phyloP scores from a whole-genome alignment of 768 basidiomycete species.

The Pholiota microspora region DNA sequence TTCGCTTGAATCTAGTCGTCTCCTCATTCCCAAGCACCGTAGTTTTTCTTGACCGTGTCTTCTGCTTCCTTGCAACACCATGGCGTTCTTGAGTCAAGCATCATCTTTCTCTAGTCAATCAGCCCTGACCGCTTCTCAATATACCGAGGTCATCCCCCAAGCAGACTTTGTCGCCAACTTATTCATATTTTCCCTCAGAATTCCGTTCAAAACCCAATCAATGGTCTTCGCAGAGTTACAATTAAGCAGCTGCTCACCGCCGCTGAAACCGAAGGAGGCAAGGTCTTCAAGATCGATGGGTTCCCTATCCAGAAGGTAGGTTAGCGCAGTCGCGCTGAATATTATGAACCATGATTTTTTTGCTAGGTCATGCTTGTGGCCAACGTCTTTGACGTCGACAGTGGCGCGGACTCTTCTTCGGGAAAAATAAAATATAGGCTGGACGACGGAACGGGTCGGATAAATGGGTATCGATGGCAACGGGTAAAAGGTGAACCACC shows the following conservation, averaged over 20 bases:
- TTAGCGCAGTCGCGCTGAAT: background rate
- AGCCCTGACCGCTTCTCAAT: conserved; percentile 4
- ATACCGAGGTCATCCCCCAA: background rate
- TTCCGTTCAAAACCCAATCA: conserved; percentile 8
- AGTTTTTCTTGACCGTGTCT: no score
- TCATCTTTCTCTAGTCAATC: conserved; percentile 8
- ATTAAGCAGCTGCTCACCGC: conserved; percentile 19
- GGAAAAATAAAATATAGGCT: conserved; percentile 16
- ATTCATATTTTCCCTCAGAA: conserved; percentile 6
- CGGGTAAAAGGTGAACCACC: background rate
- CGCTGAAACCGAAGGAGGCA: background rate
- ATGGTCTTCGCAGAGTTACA: conserved; percentile 17
- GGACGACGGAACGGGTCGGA: conserved; percentile 31
- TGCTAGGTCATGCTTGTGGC: conserved; percentile 21
- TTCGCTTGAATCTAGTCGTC: background rate
- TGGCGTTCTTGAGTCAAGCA: conserved; percentile 8
- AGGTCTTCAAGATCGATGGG: conserved; percentile 12
- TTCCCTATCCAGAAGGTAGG: conserved; percentile 15
- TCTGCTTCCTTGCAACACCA: background rate
- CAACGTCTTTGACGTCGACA: conserved; percentile 16
- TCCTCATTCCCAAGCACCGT: no score
- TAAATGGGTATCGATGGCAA: conserved; percentile 16
- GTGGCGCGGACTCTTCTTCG: background rate
- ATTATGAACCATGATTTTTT: background rate
- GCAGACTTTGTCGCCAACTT: background rate